Percentiles rank a stretch among this genome's conserved stretches.
Evolutionary conservation across 306 rosid species (phyloP).

Genomic region (Cucumis sativus): DNA sequence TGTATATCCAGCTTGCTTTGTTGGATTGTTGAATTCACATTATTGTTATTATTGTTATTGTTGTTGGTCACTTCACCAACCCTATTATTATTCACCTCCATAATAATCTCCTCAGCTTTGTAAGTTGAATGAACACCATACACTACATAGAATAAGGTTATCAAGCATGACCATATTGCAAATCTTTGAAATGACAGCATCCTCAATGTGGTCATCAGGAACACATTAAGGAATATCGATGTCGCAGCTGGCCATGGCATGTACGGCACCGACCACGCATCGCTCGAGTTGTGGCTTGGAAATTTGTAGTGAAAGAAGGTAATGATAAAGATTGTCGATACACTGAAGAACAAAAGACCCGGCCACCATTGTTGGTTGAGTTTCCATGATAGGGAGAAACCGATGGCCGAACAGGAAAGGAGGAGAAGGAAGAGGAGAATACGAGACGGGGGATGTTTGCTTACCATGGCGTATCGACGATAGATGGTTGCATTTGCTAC

Average conservation of each 20-base stretch:
- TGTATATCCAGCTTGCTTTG: conserved; percentile 60
- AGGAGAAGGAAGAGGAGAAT: conserved; percentile 52
- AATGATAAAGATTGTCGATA: conserved; percentile 32
- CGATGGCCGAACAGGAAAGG: conserved; percentile 48
- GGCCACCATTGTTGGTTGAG: conserved; percentile 48
- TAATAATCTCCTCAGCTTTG: conserved; percentile 45
- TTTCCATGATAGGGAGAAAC: conserved; percentile 67
- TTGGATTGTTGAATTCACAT: conserved; percentile 24
- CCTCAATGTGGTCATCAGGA: conserved; percentile 61
- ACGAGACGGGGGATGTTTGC: conserved; percentile 33
- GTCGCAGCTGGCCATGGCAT: conserved; percentile 93
- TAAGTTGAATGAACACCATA: conserved; percentile 92
- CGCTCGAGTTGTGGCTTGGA: conserved; percentile 14
- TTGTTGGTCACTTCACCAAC: conserved; percentile 13
- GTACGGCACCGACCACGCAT: conserved; percentile 61
- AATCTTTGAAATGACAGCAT: conserved; percentile 47
- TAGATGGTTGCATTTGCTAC: conserved; percentile 87
- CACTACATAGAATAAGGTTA: conserved; percentile 60
- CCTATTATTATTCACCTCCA: conserved; percentile 17
- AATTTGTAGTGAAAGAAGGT: conserved; percentile 43
- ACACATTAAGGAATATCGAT: conserved; percentile 68
- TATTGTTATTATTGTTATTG: no score
- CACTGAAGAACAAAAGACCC: conserved; percentile 39
- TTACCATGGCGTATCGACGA: conserved; percentile 46
- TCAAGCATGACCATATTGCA: conserved; percentile 53